phyloP scores from a whole-genome alignment of 2,329 filamentous ascomycete genomes.

The Colletotrichum graminicola region DNA sequence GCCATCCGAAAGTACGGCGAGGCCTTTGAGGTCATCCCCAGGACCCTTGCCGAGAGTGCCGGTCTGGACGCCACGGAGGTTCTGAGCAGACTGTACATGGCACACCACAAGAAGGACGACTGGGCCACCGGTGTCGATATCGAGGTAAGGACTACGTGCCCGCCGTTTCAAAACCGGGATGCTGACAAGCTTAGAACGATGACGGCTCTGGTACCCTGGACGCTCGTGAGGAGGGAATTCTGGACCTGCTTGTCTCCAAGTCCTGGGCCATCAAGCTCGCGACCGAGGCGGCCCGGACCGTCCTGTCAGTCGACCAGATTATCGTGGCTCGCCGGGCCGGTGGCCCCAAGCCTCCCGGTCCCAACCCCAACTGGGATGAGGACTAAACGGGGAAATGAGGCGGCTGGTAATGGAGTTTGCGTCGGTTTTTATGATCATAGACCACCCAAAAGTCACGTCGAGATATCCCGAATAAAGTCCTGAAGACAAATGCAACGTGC shows the following conservation, averaged over 20 bases:
- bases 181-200: slow-evolving; percentile 68
- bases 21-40: slow-evolving; percentile 96
- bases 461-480: slow-evolving; percentile 42
- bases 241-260: slow-evolving; percentile 93
- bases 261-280: slow-evolving; percentile 97
- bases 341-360: slow-evolving; percentile 95
- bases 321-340: slow-evolving; percentile 98
- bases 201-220: slow-evolving; percentile 86
- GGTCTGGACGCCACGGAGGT: slow-evolving; percentile 98
- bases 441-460: slow-evolving; percentile 41
- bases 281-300: slow-evolving; percentile 92
- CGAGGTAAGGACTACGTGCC: slow-evolving; percentile 66
- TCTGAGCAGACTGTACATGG: slow-evolving; percentile 90
- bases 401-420: slow-evolving; percentile 36
- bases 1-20: slow-evolving; percentile 98
- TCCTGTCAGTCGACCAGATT: slow-evolving; percentile 97
- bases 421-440: slow-evolving; percentile 42
- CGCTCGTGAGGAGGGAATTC: slow-evolving; percentile 86
- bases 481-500: slow-evolving; percentile 27
- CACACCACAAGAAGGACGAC: slow-evolving; percentile 88
- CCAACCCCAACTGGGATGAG: slow-evolving; percentile 83
- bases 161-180: not conserved
- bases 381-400: slow-evolving; percentile 57
- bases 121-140: slow-evolving; percentile 96
- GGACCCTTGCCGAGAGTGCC: slow-evolving; percentile 93